Base-by-base conservation (phyloP, 2,329 filamentous ascomycete genomes). In the Phaeoacremonium minimum region DNA sequence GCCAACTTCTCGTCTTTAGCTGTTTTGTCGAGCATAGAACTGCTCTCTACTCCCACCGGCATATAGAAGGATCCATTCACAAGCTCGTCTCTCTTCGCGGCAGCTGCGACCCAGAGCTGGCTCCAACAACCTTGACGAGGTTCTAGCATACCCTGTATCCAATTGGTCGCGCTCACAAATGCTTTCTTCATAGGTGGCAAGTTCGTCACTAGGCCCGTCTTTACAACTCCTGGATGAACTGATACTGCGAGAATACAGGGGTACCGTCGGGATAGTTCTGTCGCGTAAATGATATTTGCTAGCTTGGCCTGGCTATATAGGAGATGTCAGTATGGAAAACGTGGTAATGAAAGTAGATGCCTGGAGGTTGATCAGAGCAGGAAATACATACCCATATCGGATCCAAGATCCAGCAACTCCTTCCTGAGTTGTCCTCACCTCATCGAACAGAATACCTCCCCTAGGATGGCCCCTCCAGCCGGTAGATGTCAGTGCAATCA, bases 51-150 rank as follows among this genome's bases (percentile, higher is more conserved):
- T 1, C 58, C 60, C n/a, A 67, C 44, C 2, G 61, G 63, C 30
- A 49, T 52, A 44, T 66, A 67, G 35, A 57, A 62, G 13, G 51
- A 54, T 4, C 61, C 62, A 20, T 45, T 56, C 42, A 48, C 49
- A 17, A 60, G 41, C 18, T 57, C 50, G 18, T 45, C 40, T 30
- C 32, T 48, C 26, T 38, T 40, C 12, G 42, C 51, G 1, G 46
- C 51, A 3, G 53, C 52, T 1, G 61, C 64, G 4, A 56, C 57
- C 63, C 65, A 71, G 7, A 69, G 44, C 44, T 64, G 58, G 38
- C 55, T 66, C 33, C 61, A 53, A 15, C 53, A 52, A 4, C 64
- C 65, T 38, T 64, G 46, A 26, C 62, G 52, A 2, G 58, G 54
- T 13, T 42, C 37, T 33, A 51, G 31, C 9, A 48, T 29, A 2